These are phyloP conservation scores for Gracilaria gracilis DNA, from an alignment of 23 red algal genomes.

Conservation along the genomic window DNA sequence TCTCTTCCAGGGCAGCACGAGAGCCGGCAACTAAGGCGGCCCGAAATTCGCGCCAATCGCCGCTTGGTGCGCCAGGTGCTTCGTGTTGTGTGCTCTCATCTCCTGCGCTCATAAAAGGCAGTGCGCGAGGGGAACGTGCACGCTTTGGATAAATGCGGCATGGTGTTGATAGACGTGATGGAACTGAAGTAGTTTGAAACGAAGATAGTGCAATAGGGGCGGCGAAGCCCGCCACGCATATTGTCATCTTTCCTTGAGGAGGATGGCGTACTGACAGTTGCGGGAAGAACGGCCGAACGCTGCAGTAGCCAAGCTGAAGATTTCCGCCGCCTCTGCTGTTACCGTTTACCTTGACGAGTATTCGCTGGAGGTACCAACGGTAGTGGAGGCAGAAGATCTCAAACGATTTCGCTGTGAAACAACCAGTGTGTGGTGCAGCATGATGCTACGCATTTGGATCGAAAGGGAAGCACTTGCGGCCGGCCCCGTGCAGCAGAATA, in stretches of 20 bases:
- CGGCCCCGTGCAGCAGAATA: no score
- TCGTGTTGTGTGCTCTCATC: background rate
- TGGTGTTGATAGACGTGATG: background rate
- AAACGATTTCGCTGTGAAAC: no score
- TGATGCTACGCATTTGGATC: no score
- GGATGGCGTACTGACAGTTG: no score
- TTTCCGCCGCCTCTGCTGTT: no score
- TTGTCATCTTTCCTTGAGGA: background rate
- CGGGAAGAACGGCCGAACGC: no score
- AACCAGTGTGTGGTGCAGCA: no score
- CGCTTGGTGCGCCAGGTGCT: background rate
- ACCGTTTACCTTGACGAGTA: no score
- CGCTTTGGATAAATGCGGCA: background rate
- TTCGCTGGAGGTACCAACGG: no score
- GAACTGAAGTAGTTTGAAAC: background rate
- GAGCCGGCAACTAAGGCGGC: conserved; percentile 58
- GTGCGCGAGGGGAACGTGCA: background rate
- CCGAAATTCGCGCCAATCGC: conserved; percentile 69
- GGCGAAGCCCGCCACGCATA: background rate
- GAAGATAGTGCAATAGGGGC: background rate
- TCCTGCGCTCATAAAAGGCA: background rate
- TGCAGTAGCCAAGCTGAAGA: no score
- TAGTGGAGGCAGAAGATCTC: no score
- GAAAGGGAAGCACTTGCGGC: no score
- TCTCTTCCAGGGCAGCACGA: conserved; percentile 2